These are phyloP conservation scores for Acer campestre DNA, from an alignment of 345 rosid species.

Conservation along the genomic window DNA sequence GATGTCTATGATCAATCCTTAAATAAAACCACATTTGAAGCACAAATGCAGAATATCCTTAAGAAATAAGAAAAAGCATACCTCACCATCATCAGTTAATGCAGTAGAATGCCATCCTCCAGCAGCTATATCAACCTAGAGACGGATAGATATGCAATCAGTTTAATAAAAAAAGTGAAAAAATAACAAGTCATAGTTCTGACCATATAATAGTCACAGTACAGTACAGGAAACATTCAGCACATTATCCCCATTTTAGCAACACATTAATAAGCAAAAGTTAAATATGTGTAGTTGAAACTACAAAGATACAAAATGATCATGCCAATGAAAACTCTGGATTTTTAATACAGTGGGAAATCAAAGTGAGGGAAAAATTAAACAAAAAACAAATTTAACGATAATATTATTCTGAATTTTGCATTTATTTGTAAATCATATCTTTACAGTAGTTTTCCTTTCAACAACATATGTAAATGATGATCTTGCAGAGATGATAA, in stretches of 20 bases:
- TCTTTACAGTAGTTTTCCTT: background rate
- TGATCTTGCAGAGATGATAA: background rate
- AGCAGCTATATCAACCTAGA: constrained; percentile 97
- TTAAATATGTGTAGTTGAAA: background rate
- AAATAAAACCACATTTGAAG: constrained; percentile 1
- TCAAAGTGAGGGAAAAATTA: background rate
- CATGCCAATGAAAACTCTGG: background rate
- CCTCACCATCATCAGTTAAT: constrained; percentile 84
- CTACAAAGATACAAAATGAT: background rate
- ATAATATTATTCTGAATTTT: background rate
- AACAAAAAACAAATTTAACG: background rate
- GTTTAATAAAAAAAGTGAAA: background rate
- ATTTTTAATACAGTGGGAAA: background rate
- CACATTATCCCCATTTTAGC: background rate
- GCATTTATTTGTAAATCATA: background rate
- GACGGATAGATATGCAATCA: constrained; percentile 13
- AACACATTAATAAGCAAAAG: constrained; percentile 17
- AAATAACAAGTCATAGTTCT: constrained; percentile 7
- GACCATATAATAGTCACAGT: background rate
- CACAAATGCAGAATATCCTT: constrained; percentile 5
- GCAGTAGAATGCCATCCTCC: constrained; percentile 99
- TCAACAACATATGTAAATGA: background rate
- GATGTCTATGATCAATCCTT: background rate
- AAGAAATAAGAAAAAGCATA: constrained; percentile 27
- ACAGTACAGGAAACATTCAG: background rate